These are phyloP conservation scores for Adansonia digitata DNA, from an alignment of 345 rosid genomes.

Conservation along the genomic window DNA sequence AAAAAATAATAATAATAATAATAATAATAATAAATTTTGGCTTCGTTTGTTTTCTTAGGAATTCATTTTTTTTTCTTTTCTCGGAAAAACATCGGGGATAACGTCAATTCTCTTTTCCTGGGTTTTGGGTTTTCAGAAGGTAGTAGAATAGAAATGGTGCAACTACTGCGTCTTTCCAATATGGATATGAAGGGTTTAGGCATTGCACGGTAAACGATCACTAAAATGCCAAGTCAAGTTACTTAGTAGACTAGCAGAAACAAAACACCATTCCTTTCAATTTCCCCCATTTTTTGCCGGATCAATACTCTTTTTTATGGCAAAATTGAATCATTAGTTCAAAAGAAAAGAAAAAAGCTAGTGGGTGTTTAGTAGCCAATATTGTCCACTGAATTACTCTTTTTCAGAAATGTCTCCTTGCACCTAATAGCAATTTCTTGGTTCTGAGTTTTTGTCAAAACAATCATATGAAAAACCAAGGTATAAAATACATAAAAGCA, in stretches of 20 bases:
- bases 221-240: constrained; percentile 10
- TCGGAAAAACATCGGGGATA: not conserved
- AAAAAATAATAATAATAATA: too few relatives aligned
- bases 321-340: not conserved
- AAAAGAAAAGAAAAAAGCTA: too few relatives aligned
- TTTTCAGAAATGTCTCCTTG: not conserved
- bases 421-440: not conserved
- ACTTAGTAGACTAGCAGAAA: not conserved
- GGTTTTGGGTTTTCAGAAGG: not conserved
- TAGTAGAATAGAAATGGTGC: too few relatives aligned
- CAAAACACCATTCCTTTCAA: not conserved
- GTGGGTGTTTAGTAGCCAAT: not conserved
- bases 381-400: not conserved
- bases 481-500: not conserved
- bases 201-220: not conserved
- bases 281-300: not conserved
- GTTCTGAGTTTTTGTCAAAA: not conserved
- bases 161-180: not conserved
- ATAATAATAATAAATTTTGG: too few relatives aligned
- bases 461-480: not conserved
- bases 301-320: not conserved
- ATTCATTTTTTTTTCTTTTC: not conserved
- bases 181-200: not conserved
- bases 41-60: not conserved
- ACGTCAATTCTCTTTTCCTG: not conserved